Conservation (phyloP, 2,329 filamentous ascomycete species). For the Myotisia sp. region DNA sequence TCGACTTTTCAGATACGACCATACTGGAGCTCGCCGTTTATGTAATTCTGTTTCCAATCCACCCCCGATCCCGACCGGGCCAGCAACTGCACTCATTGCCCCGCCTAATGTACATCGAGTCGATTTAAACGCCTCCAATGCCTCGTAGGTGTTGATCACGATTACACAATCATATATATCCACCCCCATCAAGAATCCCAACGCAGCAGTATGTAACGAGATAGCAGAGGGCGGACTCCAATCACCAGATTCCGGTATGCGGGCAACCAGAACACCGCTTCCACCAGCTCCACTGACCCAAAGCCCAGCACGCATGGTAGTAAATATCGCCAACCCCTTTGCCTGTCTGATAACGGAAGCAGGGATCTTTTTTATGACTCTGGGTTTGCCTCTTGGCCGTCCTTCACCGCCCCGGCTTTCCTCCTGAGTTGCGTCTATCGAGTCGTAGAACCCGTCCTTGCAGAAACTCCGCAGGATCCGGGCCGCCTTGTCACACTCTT, state of each 20-base stretch:
- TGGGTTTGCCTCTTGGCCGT: conserved; percentile 46
- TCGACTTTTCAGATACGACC: conserved; percentile 77
- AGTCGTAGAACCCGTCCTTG: conserved; percentile 57
- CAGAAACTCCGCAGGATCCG: conserved; percentile 83
- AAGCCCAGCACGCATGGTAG: conserved; percentile 82
- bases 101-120: conserved; percentile 66
- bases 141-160: conserved; percentile 75
- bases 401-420: conserved; percentile 24
- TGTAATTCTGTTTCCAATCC: conserved; percentile 55
- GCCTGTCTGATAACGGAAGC: conserved; percentile 73
- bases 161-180: conserved; percentile 95
- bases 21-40: conserved; percentile 56
- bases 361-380: conserved; percentile 69
- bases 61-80: conserved; percentile 63
- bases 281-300: conserved; percentile 87
- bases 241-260: conserved; percentile 62
- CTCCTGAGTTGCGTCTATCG: conserved; percentile 33
- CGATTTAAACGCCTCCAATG: conserved; percentile 70
- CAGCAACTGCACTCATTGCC: conserved; percentile 62
- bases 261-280: conserved; percentile 70
- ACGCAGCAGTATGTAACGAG: conserved; percentile 71
- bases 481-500: conserved; percentile 82
- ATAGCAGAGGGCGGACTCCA: conserved; percentile 90
- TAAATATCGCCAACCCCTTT: conserved; percentile 84
- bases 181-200: conserved; percentile 80